Evolutionary conservation across 495 filamentous ascomycete species (phyloP).

Genomic region (Trichoderma virens): DNA sequence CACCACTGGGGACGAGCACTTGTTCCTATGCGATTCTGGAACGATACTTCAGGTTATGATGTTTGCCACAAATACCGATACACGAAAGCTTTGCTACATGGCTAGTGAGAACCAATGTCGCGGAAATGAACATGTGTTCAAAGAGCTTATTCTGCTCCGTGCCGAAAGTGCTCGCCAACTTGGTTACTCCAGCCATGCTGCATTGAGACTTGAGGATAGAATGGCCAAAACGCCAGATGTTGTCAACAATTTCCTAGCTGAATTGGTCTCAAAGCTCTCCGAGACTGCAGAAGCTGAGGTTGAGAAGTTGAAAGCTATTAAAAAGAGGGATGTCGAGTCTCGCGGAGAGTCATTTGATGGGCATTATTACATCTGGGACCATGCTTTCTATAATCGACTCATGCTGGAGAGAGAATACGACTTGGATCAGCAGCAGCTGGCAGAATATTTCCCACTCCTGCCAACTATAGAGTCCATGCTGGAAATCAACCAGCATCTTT

Average conservation of each 20-base stretch:
- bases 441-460: constrained; percentile 68
- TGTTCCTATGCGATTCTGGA: too few species aligned
- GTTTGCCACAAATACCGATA: background rate
- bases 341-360: background rate
- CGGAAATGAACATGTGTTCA: background rate
- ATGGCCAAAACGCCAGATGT: background rate
- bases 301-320: background rate
- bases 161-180: background rate
- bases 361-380: background rate
- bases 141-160: background rate
- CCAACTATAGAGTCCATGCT: constrained; percentile 68
- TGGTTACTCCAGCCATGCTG: background rate
- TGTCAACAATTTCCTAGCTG: background rate
- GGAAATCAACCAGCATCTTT: constrained; percentile 66
- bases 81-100: background rate
- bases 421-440: too few species aligned
- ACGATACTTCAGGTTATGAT: too few species aligned
- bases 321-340: background rate
- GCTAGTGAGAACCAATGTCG: background rate
- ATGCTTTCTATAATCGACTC: background rate
- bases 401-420: too few species aligned
- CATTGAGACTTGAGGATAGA: background rate
- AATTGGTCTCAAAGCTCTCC: background rate
- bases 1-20: too few species aligned
- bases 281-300: background rate